Evolutionary conservation across 2,329 filamentous ascomycete genomes (phyloP).

Genomic region (Phoma sp.): DNA sequence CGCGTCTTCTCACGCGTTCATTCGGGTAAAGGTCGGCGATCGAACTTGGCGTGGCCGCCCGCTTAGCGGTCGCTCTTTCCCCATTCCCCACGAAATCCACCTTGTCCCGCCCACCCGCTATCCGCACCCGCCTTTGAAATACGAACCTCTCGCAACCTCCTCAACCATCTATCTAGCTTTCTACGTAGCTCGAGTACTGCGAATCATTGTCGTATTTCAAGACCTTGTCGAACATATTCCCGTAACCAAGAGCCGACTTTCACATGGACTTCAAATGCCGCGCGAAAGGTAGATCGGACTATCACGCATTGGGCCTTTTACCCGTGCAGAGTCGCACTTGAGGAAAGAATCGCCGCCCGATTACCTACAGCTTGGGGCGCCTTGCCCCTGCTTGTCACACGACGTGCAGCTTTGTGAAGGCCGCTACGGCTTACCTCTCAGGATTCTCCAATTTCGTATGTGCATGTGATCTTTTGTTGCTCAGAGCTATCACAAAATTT

Average conservation of each 20-base stretch:
- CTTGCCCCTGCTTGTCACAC: slow-evolving; percentile 5
- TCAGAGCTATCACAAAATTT: too few relatives aligned
- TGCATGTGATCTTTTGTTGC: not conserved
- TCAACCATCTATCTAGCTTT: not conserved
- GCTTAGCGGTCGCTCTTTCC: slow-evolving; percentile 11
- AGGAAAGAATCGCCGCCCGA: slow-evolving; percentile 9
- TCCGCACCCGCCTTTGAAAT: not conserved
- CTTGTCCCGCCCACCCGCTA: slow-evolving; percentile 8
- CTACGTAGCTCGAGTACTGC: not conserved
- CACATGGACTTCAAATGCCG: slow-evolving; percentile 6
- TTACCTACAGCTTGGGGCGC: not conserved
- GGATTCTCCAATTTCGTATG: not conserved
- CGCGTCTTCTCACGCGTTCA: slow-evolving; percentile 30
- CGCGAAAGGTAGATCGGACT: slow-evolving; percentile 7
- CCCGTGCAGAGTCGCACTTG: slow-evolving; percentile 14
- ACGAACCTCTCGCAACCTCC: not conserved
- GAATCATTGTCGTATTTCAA: not conserved
- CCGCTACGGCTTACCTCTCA: not conserved
- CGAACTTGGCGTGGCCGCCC: slow-evolving; percentile 8
- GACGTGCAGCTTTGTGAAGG: not conserved
- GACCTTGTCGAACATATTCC: not conserved
- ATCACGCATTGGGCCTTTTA: slow-evolving; percentile 8
- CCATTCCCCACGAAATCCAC: slow-evolving; percentile 16
- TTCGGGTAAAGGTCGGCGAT: slow-evolving; percentile 12
- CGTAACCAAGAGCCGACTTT: not conserved